phyloP scores from a whole-genome alignment of 495 filamentous ascomycete genomes.

The Aspergillus bertholletiae region DNA sequence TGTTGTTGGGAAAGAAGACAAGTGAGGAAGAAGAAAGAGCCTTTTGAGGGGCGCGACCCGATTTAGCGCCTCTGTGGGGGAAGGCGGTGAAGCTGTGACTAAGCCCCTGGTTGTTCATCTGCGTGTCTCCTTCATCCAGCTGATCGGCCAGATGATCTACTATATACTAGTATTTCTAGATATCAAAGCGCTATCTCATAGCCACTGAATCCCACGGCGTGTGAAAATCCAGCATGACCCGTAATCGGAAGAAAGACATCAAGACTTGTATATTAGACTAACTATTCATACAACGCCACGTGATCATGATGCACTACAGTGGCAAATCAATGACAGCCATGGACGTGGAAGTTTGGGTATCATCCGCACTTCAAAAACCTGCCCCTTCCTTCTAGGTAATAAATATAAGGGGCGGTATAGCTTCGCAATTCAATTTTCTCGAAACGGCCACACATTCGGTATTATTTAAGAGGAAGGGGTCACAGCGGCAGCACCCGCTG shows the following conservation, averaged over 20 bases:
- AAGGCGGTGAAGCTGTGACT: constrained; percentile 35
- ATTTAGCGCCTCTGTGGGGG: constrained; percentile 26
- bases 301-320: not conserved
- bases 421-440: constrained; percentile 12
- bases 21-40: constrained; percentile 36
- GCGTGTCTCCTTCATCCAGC: not conserved
- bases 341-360: not conserved
- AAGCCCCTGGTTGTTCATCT: constrained; percentile 1
- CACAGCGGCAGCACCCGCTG: constrained; percentile 39
- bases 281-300: not conserved
- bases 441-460: not conserved
- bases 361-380: not conserved
- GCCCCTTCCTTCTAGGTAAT: not conserved
- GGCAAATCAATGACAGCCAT: not conserved
- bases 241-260: too few relatives aligned
- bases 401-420: not conserved
- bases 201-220: too few relatives aligned
- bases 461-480: constrained; percentile 35
- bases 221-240: too few relatives aligned
- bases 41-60: constrained; percentile 36
- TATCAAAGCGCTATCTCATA: too few relatives aligned
- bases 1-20: constrained; percentile 22
- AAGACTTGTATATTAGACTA: not conserved
- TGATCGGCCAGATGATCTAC: too few relatives aligned
- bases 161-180: too few relatives aligned